These are phyloP conservation scores for Russula virescens DNA, from an alignment of 768 basidiomycete genomes.

Conservation along the genomic window DNA sequence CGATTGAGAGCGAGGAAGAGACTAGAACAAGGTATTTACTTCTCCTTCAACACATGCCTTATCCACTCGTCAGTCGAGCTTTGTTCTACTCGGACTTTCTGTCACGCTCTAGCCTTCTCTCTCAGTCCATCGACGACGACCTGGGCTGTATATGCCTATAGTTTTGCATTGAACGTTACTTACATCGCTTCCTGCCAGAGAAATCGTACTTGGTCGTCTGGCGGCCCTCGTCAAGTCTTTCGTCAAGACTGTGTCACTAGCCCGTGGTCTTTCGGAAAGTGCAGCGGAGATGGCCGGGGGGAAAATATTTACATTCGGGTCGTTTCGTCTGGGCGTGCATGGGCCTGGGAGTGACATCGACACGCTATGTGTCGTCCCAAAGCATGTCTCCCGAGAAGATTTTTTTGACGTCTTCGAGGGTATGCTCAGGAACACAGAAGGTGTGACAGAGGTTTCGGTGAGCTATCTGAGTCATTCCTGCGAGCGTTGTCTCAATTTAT, in stretches of 20 bases:
- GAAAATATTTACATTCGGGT: constrained; percentile 98
- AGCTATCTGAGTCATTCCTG: not conserved
- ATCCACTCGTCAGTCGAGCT: not conserved
- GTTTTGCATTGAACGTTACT: constrained; percentile 13
- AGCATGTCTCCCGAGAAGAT: constrained; percentile 92
- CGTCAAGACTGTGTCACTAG: constrained; percentile 74
- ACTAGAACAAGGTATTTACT: constrained; percentile 65
- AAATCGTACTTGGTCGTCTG: constrained; percentile 86
- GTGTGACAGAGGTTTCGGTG: constrained; percentile 85
- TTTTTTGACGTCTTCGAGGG: constrained; percentile 90
- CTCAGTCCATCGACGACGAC: not conserved
- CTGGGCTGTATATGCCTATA: constrained; percentile 1
- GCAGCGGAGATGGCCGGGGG: constrained; percentile 89
- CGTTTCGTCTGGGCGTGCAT: constrained; percentile 96
- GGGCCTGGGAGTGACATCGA: constrained; percentile 96
- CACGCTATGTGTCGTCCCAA: constrained; percentile 95
- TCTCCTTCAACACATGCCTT: not conserved
- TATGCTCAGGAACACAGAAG: constrained; percentile 80
- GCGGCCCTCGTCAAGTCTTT: constrained; percentile 89
- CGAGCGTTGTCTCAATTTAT: not conserved
- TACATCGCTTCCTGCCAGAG: constrained; percentile 45
- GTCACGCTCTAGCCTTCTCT: not conserved
- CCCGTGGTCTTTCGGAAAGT: constrained; percentile 78
- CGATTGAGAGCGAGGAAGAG: constrained; percentile 88
- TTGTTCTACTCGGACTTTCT: not conserved